A percentile compares a stretch with the other conserved stretches of the same genome.
Conservation (phyloP, 495 filamentous ascomycete species). For the Aspergillus biplanus region DNA sequence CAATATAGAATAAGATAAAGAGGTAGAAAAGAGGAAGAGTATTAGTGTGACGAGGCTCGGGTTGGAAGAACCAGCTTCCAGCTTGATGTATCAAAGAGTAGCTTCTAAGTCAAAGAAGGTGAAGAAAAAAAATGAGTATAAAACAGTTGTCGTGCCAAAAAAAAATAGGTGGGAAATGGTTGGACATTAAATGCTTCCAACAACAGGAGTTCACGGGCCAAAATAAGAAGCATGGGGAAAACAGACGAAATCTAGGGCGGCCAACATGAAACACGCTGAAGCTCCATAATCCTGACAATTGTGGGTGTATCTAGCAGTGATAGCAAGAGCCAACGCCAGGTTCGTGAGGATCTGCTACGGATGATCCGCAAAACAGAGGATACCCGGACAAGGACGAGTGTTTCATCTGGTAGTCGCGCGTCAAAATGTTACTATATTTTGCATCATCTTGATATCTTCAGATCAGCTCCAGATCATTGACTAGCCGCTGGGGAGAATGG, state of each 20-base stretch:
- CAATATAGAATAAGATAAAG: constrained; percentile 1
- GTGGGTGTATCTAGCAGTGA: constrained; percentile 16
- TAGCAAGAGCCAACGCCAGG: constrained; percentile 9
- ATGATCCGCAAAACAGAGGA: constrained; percentile 45
- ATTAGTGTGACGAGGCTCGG: constrained; percentile 3
- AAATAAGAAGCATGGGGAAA: constrained; percentile 34
- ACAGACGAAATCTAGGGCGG: constrained; percentile 10
- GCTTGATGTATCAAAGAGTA: constrained; percentile 12
- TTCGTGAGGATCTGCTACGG: constrained; percentile 18
- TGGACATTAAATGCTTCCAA: constrained; percentile 49
- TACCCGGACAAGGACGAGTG: constrained; percentile 36
- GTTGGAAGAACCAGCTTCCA: constrained; percentile 33
- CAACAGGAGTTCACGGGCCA: constrained; percentile 29
- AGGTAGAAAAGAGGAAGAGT: background rate
- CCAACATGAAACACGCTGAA: constrained; percentile 51
- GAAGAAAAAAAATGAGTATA: constrained; percentile 4
- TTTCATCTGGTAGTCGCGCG: constrained; percentile 51
- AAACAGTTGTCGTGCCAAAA: constrained; percentile 20
- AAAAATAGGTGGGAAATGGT: constrained; percentile 31
- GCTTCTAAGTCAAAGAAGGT: constrained; percentile 9
- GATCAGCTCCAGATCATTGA: constrained; percentile 28
- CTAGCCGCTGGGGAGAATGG: constrained; percentile 28
- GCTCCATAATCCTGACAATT: constrained; percentile 41
- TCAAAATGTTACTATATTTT: constrained; percentile 52
- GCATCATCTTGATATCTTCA: constrained; percentile 41